phyloP scores from a whole-genome alignment of 2,329 filamentous ascomycete genomes.

The Calonectria pseudoturangicola region DNA sequence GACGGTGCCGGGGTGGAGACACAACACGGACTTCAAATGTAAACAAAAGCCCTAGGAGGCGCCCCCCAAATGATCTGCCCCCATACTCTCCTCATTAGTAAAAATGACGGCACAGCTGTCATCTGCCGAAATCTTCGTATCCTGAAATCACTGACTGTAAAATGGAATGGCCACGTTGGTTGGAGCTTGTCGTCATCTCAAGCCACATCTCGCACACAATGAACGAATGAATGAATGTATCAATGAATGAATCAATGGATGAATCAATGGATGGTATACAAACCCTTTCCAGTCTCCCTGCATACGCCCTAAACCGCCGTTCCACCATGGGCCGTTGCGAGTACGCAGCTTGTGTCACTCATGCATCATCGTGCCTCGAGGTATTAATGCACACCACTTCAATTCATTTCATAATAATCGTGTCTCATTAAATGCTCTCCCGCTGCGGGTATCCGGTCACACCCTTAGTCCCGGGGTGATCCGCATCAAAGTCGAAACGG shows the following conservation, averaged over 20 bases:
- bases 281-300: not conserved
- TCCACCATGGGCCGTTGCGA: not conserved
- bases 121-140: constrained; percentile 18
- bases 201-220: not conserved
- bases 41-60: constrained; percentile 33
- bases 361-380: not conserved
- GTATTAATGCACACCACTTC: not conserved
- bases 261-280: not conserved
- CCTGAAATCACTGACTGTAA: not conserved
- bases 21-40: constrained; percentile 31
- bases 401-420: constrained; percentile 28
- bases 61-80: not conserved
- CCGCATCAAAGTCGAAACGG: constrained; percentile 54
- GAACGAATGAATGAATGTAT: too few species aligned
- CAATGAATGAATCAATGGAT: too few species aligned
- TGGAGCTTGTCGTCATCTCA: not conserved
- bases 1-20: constrained; percentile 25
- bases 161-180: not conserved
- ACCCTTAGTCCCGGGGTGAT: constrained; percentile 43
- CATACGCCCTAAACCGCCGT: not conserved
- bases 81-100: constrained; percentile 16
- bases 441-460: constrained; percentile 37
- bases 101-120: not conserved
- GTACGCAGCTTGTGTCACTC: not conserved
- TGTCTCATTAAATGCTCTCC: constrained; percentile 35